Base-by-base conservation (phyloP, 2,329 filamentous ascomycete species). In the Gliomastix tumulicola region DNA sequence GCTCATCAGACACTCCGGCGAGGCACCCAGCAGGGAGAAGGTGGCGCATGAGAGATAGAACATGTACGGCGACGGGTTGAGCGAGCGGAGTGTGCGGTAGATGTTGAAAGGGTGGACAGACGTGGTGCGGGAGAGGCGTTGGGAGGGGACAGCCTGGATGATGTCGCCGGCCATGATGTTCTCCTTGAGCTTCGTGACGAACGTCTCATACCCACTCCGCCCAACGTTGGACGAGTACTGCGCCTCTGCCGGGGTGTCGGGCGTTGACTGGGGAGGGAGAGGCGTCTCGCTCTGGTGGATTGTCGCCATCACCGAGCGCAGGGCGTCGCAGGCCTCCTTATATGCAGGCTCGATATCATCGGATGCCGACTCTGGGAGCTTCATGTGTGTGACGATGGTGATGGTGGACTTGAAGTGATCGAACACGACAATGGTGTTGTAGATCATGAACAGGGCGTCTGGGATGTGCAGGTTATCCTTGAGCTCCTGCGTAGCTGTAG, bases 41-140 rank as follows among this genome's bases (percentile, higher is more conserved):
- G 87, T 84, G 41, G 76, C 74, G 64, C 90, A 97, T 59, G 92
- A 81, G 43, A 98, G 78, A 64, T 89, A 98, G 70, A 98, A 98
- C 23, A 98, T 79, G 62, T 98, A 98, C 0, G 92, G 92, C 8
- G 88, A 95, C 0, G 92, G 92, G 57, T 98, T 98, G 53, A 97
- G 86, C n/a, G 88, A 95, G 44, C 92, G 86, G 25, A 98, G 74
- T 57, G 95, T 88, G 37, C 90, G 81, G 71, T 97, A 98, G 51
- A 98, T 86, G 68, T 97, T 98, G 73, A 97, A 98, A 0, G 92
- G 90, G 60, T 98, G 92, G 30, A 98, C 70, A 38, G 78, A 80
- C 4, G 92, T 98, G 12, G 89, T 89, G 20, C 90, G 78, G 7
- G 89, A 82, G 55, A 97, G 86, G 36, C 92, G 80, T 64, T 98